Percentiles rank a stretch among this genome's conserved stretches.
phyloP scores from a whole-genome alignment of 495 filamentous ascomycete species.

The Extremus antarcticus region DNA sequence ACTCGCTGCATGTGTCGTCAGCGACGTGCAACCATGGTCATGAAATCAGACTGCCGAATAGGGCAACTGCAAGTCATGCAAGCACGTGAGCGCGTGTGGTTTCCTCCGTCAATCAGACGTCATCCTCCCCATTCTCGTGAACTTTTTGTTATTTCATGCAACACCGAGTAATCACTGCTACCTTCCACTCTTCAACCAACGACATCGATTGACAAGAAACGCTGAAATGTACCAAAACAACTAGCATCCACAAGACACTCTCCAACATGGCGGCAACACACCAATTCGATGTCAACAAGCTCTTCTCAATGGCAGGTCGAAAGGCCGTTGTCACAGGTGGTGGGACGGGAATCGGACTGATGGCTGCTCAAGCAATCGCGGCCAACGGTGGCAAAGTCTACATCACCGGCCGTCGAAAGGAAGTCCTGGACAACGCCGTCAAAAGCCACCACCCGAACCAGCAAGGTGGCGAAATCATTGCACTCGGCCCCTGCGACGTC shows the following conservation, averaged over 20 bases:
- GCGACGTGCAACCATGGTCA: no score
- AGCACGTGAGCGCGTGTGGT: neutral
- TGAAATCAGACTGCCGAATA: no score
- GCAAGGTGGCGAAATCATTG: constrained; percentile 30
- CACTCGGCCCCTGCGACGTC: constrained; percentile 34
- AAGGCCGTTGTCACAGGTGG: constrained; percentile 53
- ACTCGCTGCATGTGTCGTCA: no score
- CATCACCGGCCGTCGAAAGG: constrained; percentile 30
- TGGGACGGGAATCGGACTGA: constrained; percentile 32
- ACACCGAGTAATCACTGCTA: no score
- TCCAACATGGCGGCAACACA: constrained; percentile 19
- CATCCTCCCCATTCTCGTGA: neutral
- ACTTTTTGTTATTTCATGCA: no score
- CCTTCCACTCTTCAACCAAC: no score
- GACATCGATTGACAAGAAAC: no score
- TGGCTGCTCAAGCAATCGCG: constrained; percentile 34
- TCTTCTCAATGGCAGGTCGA: constrained; percentile 52
- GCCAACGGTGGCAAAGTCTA: constrained; percentile 37
- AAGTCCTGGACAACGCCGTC: constrained; percentile 33
- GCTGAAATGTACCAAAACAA: no score
- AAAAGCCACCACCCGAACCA: constrained; percentile 26
- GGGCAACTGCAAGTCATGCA: neutral
- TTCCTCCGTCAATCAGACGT: neutral
- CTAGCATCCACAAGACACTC: neutral
- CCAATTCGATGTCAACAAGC: constrained; percentile 41